phyloP scores from a whole-genome alignment of 345 rosid species.

The Erucastrum elatum region DNA sequence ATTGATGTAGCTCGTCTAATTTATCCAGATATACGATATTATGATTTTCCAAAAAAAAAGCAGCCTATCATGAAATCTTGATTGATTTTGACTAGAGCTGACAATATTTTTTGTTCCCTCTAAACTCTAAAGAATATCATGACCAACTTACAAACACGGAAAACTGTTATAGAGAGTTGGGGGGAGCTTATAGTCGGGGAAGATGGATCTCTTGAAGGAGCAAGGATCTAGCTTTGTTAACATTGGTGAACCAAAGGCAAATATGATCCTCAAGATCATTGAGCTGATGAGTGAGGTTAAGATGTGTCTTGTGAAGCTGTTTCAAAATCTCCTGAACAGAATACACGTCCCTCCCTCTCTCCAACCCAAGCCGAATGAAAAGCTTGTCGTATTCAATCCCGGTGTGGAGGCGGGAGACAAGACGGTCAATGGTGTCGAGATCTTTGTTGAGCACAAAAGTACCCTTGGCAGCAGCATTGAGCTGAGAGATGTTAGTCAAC shows the following conservation, averaged over 20 bases:
- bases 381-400: conserved; percentile 55
- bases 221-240: conserved; percentile 57
- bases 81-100: neutral
- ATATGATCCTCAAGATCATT: conserved; percentile 66
- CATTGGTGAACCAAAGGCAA: conserved; percentile 55
- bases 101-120: conserved; percentile 8
- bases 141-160: neutral
- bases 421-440: conserved; percentile 60
- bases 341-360: conserved; percentile 52
- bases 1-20: neutral
- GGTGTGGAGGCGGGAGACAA: conserved; percentile 50
- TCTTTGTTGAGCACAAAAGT: conserved; percentile 52
- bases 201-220: conserved; percentile 52
- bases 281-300: conserved; percentile 45
- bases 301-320: conserved; percentile 51
- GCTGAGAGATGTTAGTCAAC: conserved; percentile 55
- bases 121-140: conserved; percentile 16
- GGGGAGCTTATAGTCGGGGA: conserved; percentile 30
- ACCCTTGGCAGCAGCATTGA: conserved; percentile 64
- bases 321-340: conserved; percentile 52
- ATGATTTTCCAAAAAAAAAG: neutral
- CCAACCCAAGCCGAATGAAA: conserved; percentile 55
- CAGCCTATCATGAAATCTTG: conserved; percentile 21
- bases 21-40: neutral
- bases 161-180: neutral